phyloP scores from a whole-genome alignment of 169 alveolate genomes.

The Plasmodium ovale region DNA sequence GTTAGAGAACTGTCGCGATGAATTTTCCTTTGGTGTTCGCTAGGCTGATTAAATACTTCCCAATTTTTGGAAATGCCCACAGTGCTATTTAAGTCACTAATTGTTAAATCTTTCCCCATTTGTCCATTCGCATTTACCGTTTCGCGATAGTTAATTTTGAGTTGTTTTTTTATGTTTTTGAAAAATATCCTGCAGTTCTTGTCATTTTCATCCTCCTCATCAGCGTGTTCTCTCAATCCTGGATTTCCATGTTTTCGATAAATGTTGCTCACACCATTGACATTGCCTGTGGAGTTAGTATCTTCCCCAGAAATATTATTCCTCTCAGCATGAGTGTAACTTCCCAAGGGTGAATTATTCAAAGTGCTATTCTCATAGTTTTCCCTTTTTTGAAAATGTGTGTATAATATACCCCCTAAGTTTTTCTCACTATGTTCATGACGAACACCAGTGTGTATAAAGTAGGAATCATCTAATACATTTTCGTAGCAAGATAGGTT shows the following conservation, averaged over 20 bases:
- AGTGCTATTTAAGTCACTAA: constrained; percentile 58
- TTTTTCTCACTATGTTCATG: not conserved
- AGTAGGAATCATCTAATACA: not conserved
- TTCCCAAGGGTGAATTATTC: not conserved
- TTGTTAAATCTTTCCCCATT: constrained; percentile 1
- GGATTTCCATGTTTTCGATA: not conserved
- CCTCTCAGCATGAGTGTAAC: not conserved
- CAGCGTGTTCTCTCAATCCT: not conserved
- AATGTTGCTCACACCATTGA: not conserved
- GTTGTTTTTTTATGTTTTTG: constrained; percentile 51
- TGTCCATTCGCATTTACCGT: not conserved
- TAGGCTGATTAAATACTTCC: not conserved
- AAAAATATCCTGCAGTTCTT: constrained; percentile 55
- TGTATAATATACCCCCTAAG: not conserved
- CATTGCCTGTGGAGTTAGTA: too few relatives aligned
- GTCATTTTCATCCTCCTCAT: constrained; percentile 39
- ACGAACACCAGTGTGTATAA: not conserved
- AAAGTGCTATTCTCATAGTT: not conserved
- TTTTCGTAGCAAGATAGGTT: constrained; percentile 33
- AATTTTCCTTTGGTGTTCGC: not conserved
- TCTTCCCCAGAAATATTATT: not conserved
- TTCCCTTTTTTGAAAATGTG: not conserved
- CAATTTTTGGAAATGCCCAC: constrained; percentile 19
- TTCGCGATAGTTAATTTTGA: constrained; percentile 38
- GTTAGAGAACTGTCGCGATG: not conserved